phyloP scores from a whole-genome alignment of 768 basidiomycete genomes.

The Psilocybe cubensis region DNA sequence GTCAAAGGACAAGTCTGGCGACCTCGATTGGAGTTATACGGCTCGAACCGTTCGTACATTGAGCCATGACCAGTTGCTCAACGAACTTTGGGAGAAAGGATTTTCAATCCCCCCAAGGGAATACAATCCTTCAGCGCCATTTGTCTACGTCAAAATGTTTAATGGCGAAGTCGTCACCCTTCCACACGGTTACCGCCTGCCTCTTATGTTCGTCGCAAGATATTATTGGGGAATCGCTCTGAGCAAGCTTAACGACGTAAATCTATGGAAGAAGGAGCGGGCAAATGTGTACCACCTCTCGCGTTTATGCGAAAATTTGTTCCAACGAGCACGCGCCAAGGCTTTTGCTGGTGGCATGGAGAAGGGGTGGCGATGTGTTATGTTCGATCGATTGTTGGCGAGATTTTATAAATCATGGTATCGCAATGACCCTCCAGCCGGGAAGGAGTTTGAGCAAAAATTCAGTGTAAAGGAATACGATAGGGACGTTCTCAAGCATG shows the following conservation, averaged over 20 bases:
- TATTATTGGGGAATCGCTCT: slow-evolving; percentile 44
- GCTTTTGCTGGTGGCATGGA: slow-evolving; percentile 29
- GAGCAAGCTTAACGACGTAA: slow-evolving; percentile 25
- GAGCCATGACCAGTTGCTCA: slow-evolving; percentile 20
- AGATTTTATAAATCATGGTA: slow-evolving; percentile 46
- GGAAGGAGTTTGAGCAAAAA: slow-evolving; percentile 36
- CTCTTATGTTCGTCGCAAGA: slow-evolving; percentile 47
- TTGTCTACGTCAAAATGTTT: slow-evolving; percentile 17
- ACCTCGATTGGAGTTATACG: slow-evolving; percentile 27
- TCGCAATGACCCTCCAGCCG: slow-evolving; percentile 35
- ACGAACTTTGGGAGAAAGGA: slow-evolving; percentile 17
- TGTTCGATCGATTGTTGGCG: slow-evolving; percentile 44
- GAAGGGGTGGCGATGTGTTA: slow-evolving; percentile 41
- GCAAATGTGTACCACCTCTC: slow-evolving; percentile 46
- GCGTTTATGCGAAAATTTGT: slow-evolving; percentile 37
- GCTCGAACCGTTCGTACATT: slow-evolving; percentile 13
- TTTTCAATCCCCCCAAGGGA: slow-evolving; percentile 25
- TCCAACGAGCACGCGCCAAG: slow-evolving; percentile 35
- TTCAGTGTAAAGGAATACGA: slow-evolving; percentile 42
- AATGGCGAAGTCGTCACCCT: slow-evolving; percentile 26
- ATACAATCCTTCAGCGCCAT: slow-evolving; percentile 20
- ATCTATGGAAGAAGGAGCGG: slow-evolving; percentile 36
- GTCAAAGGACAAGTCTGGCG: slow-evolving; percentile 16
- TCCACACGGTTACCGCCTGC: slow-evolving; percentile 44
- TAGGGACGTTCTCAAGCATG: slow-evolving; percentile 37